Base-by-base conservation (phyloP, 2,329 filamentous ascomycete genomes). In the Geoglossum cookeanum region DNA sequence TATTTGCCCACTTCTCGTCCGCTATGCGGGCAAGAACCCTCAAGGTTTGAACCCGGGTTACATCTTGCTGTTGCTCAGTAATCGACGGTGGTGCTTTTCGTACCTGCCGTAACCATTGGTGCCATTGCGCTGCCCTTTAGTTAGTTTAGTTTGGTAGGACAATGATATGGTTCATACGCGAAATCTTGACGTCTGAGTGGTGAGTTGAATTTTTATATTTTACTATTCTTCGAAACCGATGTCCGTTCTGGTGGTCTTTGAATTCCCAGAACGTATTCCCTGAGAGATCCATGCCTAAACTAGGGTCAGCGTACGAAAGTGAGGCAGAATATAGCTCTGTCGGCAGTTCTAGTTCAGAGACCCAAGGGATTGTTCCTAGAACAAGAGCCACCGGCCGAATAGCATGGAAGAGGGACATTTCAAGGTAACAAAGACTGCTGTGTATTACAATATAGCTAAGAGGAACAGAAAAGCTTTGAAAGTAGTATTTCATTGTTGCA, bases 191-290 rank as follows among this genome's bases (percentile, higher is more conserved):
- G 64, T 84, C 80, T 58, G 73, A 71, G 63, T 75, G 75, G 64
- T 81, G 77, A 7, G 73, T 75, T 60, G 70, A 69, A 6, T 70
- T 70, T 47, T 70, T 70, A 62, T 76, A 78, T 62, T 78, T 74
- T 58, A 81, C 78, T 17, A 83, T 83, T 33, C 80, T 72, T 42
- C 80, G 74, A 60, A 72, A 71, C 48, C 79, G 74, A 45, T 71
- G 68, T 44, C 75, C 66, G 61, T 79, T 78, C 57, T 79, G 60
- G 17, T 71, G 68, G 64, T 81, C 78, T 64, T 77, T 78, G 68
- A 83, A 83, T 64, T 82, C 79, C 80, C 80, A 84, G 67, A 76
- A 84, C 8, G 79, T 83, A 68, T 83, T 83, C 60, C 80, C 80
- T 22, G 73, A 66, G 53, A 84, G 72, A 67, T 84, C 80, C 62